Evolutionary conservation across 1,284 basidiomycete genomes (phyloP).

Genomic region (Cutaneotrichosporon cutaneum): DNA sequence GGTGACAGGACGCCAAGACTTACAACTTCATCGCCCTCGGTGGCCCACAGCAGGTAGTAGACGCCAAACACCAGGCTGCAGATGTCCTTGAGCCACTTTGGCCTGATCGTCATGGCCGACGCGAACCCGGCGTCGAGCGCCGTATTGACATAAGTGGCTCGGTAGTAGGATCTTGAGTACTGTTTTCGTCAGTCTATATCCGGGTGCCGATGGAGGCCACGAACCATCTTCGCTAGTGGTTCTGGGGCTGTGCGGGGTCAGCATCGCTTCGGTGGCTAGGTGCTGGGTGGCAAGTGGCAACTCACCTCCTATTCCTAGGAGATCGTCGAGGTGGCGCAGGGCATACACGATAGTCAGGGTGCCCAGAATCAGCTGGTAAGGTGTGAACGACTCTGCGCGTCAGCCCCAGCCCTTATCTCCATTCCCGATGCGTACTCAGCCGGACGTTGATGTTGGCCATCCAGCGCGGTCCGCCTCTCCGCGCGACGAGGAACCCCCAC

Average conservation of each 20-base stretch:
- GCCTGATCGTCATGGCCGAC: conserved; percentile 88
- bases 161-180: conserved; percentile 91
- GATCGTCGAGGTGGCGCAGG: conserved; percentile 78
- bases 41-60: conserved; percentile 93
- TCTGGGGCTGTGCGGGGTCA: conserved; percentile 70
- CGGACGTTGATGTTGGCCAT: conserved; percentile 45
- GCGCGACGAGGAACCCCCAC: conserved; percentile 39
- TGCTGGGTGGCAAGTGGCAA: conserved; percentile 14
- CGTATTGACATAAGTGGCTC: conserved; percentile 92
- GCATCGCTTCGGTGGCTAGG: not conserved
- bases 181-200: conserved; percentile 44
- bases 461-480: conserved; percentile 35
- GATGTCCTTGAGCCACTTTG: conserved; percentile 86
- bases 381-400: conserved; percentile 69
- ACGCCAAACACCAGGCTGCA: conserved; percentile 77
- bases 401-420: not conserved
- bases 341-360: conserved; percentile 83
- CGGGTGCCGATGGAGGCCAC: conserved; percentile 37
- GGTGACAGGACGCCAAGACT: conserved; percentile 17
- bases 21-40: conserved; percentile 92
- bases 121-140: conserved; percentile 97
- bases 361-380: conserved; percentile 88
- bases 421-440: conserved; percentile 33
- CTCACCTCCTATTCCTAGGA: conserved; percentile 78
- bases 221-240: conserved; percentile 79